Base-by-base conservation (phyloP, 2,329 filamentous ascomycete genomes). In the Ascochyta fabae region DNA sequence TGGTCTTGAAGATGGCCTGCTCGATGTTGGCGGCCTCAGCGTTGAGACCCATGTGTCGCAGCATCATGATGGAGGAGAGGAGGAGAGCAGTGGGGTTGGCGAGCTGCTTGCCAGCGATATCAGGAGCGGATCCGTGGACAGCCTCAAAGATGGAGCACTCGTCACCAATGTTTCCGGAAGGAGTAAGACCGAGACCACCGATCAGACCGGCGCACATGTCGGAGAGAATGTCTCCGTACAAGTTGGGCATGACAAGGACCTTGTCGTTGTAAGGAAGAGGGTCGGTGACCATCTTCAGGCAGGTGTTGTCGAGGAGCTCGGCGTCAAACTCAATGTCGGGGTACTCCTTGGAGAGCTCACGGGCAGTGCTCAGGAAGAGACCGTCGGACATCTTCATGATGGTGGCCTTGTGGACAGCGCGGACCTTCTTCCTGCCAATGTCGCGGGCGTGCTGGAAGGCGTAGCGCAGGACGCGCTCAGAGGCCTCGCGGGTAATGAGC, bases 331-430 rank as follows among this genome's bases (percentile, higher is more conserved):
- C 91, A 73, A 99, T 91, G 70, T 88, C 84, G 63, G 95, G 95
- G 86, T 91, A 99, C 76, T 98, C 93, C 87, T 96, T 96, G 78
- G 92, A 85, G 67, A 99, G 87, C 60, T 95, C 86, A 68, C 88
- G 83, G 69, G 89, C 95, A 61, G 90, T 92, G 79, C 86, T 90
- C 69, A 99, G 86, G 88, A 99, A 99, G 60, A 99, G 91, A 82
- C 95, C 95, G 79, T 99, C 95, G 76, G 90, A 94, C 91, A 97
- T 96, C 88, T 99, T 99, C 95, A 99, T 99, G 83, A 99, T 99
- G 76, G 95, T 98, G 78, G 95, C 95, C 87, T 99, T 99, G 90
- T 99, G 95, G 63, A 98, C 93, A 58, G 92, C 94, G 75, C 93
- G 92, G 73, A 98, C 94, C 90, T 97, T 97, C 77, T 88, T 93